Percentiles rank a stretch among this genome's conserved stretches.
phyloP scores from a whole-genome alignment of 257 asterid species.

The Solanum tarijense region DNA sequence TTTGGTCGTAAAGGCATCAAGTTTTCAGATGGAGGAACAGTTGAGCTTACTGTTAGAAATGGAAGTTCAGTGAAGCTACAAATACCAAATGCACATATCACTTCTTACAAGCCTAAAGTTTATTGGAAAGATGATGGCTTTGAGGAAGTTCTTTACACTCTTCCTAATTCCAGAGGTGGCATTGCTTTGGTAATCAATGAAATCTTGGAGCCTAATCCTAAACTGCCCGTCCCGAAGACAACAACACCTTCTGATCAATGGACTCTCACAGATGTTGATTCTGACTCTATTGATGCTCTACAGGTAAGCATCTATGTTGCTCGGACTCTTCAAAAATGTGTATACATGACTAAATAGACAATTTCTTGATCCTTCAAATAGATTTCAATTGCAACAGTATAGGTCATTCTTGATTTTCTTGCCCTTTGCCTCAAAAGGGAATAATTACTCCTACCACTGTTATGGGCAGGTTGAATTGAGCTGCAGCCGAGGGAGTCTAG shows the following conservation, averaged over 20 bases:
- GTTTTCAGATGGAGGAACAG: slow-evolving; percentile 32
- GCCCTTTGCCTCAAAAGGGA: not conserved
- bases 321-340: not conserved
- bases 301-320: slow-evolving; percentile 28
- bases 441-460: not conserved
- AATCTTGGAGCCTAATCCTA: slow-evolving; percentile 11
- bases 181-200: slow-evolving; percentile 55
- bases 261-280: slow-evolving; percentile 65
- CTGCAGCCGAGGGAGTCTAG: slow-evolving; percentile 46
- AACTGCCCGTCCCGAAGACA: not conserved
- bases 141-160: slow-evolving; percentile 62
- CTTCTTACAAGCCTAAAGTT: slow-evolving; percentile 72
- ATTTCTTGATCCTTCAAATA: not conserved
- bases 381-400: not conserved
- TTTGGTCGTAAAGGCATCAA: slow-evolving; percentile 66
- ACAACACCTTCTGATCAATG: slow-evolving; percentile 17
- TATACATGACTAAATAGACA: not conserved
- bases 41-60: slow-evolving; percentile 63
- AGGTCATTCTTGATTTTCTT: not conserved
- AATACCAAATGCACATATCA: slow-evolving; percentile 52
- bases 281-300: slow-evolving; percentile 71
- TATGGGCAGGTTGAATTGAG: slow-evolving; percentile 50
- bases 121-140: slow-evolving; percentile 84
- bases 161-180: slow-evolving; percentile 47
- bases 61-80: slow-evolving; percentile 70